These are phyloP conservation scores for Yamadazyma sp. DNA, from an alignment of 1,139 yeast species.

Conservation along the genomic window DNA sequence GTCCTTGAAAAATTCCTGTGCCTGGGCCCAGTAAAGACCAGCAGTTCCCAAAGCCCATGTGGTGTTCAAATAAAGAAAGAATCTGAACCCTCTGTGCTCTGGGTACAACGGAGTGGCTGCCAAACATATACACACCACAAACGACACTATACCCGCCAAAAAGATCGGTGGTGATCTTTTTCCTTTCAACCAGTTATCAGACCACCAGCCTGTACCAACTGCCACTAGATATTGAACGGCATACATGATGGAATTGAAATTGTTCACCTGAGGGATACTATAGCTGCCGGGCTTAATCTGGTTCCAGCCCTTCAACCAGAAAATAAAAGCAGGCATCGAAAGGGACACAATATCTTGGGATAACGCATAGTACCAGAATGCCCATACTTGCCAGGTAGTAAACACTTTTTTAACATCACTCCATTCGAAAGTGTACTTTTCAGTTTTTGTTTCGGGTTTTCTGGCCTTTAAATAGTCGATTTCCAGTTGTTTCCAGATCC, in stretches of 20 bases:
- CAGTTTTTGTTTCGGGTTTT: slow-evolving; percentile 4
- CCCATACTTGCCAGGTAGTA: slow-evolving; percentile 15
- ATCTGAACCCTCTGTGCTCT: slow-evolving; percentile 4
- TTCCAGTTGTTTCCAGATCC: slow-evolving; percentile 5
- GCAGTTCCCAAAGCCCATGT: slow-evolving; percentile 6
- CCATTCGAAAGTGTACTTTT: slow-evolving; percentile 5
- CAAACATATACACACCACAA: slow-evolving; percentile 3
- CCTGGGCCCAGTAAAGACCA: slow-evolving; percentile 7
- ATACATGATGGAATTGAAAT: slow-evolving; percentile 4
- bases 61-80: slow-evolving; percentile 5
- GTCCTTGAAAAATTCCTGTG: slow-evolving; percentile 4
- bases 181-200: slow-evolving; percentile 16
- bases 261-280: slow-evolving; percentile 4
- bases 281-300: slow-evolving; percentile 8
- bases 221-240: slow-evolving; percentile 5
- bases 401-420: slow-evolving; percentile 6
- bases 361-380: slow-evolving; percentile 15
- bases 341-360: slow-evolving; percentile 12
- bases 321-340: slow-evolving; percentile 10
- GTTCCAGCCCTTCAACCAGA: slow-evolving; percentile 19
- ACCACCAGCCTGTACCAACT: slow-evolving; percentile 8
- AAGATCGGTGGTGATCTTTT: slow-evolving; percentile 18
- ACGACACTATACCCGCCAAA: slow-evolving; percentile 11
- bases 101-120: slow-evolving; percentile 4
- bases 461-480: slow-evolving; percentile 1